Base-by-base conservation (phyloP, 1,284 basidiomycete genomes). In the Ceratobasidium theobromae region DNA sequence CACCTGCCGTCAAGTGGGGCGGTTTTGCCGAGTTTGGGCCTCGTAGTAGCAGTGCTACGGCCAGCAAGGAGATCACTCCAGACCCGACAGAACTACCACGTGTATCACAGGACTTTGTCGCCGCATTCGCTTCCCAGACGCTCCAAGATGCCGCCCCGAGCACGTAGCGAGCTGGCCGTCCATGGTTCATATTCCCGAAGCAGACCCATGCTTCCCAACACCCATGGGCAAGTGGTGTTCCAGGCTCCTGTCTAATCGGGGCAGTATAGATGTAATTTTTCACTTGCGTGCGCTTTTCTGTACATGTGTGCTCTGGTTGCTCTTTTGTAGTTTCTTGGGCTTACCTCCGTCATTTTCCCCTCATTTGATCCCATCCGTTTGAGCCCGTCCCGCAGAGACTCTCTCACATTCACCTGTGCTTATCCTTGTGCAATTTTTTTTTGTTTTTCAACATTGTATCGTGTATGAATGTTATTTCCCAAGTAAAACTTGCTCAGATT, bases 391-490 rank as follows among this genome's bases (percentile, higher is more conserved):
- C 45, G 23, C 23, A 52, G 46, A 41, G 48, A n/a, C 58, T 23
- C 58, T 62, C 46, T 62, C 58, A 43, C 45, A 62, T 62, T 25
- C 58, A n/a, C 46, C 45, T 52, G 18, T 32, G 58, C 21, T 41
- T 62, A 49, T 62, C 58, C 32, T 52, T 52, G 58, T 52, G 32
- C 58, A 62, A 46, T 45, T 58, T 33, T 46, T 58, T 62, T 27
- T 21, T n/a, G 5, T n/a, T 35, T 58, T 62, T 52, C 27, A 52
- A 51, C 58, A 51, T 62, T 62, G 58, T 62, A 62, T 62, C 58
- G 40, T 48, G 58, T 62, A 62, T 62, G 58, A 62, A 62, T 49
- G 46, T 33, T 48, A 62, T 62, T 25, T 52, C 18, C n/a, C 16
- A 8, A 38, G 16, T 8, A 8, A 38, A 38, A 38, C 35, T 16